Percentiles rank a stretch among this genome's conserved stretches.
Conservation (phyloP, 139 green algal species). For the Pleodorina starrii region DNA sequence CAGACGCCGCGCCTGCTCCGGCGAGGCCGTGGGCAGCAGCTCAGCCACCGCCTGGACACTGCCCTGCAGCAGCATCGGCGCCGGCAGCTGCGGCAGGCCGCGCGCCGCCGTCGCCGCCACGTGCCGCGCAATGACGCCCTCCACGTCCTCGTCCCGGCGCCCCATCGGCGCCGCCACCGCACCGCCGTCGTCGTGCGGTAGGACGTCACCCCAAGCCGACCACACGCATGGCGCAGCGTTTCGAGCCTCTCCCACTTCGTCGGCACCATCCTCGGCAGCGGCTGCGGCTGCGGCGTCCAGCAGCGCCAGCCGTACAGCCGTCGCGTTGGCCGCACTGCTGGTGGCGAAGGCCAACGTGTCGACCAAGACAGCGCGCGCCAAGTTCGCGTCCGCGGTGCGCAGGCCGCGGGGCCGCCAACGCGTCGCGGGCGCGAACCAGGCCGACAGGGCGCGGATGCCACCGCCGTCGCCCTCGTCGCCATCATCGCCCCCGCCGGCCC, state of each 20-base stretch:
- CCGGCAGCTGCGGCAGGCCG: constrained; percentile 21
- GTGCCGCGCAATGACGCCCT: neutral
- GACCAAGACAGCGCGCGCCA: neutral
- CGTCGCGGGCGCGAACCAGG: neutral
- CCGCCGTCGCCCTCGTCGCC: neutral
- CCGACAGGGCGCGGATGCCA: neutral
- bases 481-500: neutral
- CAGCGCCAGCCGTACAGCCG: neutral
- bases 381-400: neutral
- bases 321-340: neutral
- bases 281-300: constrained; percentile 13
- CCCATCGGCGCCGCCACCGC: neutral
- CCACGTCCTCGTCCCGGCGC: neutral
- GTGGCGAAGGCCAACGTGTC: constrained; percentile 12
- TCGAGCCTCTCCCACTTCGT: neutral
- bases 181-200: neutral
- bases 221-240: neutral
- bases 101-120: constrained; percentile 11
- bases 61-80: neutral
- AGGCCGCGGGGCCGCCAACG: constrained; percentile 27
- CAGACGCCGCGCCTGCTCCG: constrained; percentile 32
- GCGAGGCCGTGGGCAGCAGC: neutral
- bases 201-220: neutral
- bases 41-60: neutral
- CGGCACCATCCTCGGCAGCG: neutral